These are phyloP conservation scores for Penicillium hesseltinei DNA, from an alignment of 2,329 filamentous ascomycete species.

Conservation along the genomic window DNA sequence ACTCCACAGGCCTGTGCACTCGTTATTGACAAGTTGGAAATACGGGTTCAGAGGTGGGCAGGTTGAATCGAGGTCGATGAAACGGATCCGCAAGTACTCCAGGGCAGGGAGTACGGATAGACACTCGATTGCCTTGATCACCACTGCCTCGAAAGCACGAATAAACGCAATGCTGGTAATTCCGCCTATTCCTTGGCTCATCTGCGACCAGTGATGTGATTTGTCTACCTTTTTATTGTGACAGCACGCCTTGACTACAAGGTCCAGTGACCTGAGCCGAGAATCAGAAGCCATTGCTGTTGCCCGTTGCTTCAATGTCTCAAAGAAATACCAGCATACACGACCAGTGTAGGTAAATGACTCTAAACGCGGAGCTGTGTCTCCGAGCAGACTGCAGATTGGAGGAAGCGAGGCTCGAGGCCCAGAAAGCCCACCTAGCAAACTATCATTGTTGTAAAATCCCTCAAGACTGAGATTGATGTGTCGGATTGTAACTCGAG, in stretches of 20 bases:
- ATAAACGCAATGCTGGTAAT: slow-evolving; percentile 73
- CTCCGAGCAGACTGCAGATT: slow-evolving; percentile 64
- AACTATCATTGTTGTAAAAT: slow-evolving; percentile 62
- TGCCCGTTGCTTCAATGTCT: slow-evolving; percentile 53
- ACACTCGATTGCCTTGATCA: slow-evolving; percentile 62
- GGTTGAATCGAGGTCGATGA: slow-evolving; percentile 71
- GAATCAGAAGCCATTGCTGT: slow-evolving; percentile 21
- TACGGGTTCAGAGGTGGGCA: slow-evolving; percentile 70
- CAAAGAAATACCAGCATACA: slow-evolving; percentile 68
- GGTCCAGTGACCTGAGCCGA: slow-evolving; percentile 63
- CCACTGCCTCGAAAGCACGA: slow-evolving; percentile 66
- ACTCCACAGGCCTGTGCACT: slow-evolving; percentile 71
- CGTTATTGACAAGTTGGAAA: slow-evolving; percentile 61
- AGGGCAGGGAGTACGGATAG: slow-evolving; percentile 60
- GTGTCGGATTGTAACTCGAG: slow-evolving; percentile 60
- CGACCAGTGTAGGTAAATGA: slow-evolving; percentile 71
- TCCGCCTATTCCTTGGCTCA: slow-evolving; percentile 46
- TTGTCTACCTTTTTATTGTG: slow-evolving; percentile 38
- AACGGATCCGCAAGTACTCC: slow-evolving; percentile 67
- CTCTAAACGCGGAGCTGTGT: slow-evolving; percentile 61
- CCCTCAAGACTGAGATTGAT: slow-evolving; percentile 69
- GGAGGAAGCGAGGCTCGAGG: slow-evolving; percentile 55
- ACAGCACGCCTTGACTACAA: slow-evolving; percentile 74
- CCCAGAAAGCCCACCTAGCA: slow-evolving; percentile 33
- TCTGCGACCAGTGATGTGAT: not conserved